Conservation (phyloP, 306 rosid species). For the Fragaria nilgerrensis region DNA sequence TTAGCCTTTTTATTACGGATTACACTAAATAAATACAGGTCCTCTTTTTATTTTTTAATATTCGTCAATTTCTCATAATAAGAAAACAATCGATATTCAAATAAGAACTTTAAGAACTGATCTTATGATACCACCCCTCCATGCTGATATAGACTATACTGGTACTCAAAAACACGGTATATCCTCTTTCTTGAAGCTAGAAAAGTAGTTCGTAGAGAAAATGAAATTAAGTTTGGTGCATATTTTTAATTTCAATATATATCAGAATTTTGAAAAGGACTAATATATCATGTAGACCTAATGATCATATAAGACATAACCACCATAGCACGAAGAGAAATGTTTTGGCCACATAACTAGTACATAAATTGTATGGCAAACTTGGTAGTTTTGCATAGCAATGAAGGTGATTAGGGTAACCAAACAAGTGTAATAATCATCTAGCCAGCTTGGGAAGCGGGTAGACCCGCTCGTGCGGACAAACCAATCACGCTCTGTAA, state of each 20-base stretch:
- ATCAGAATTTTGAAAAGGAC: not conserved
- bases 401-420: slow-evolving; percentile 21
- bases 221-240: too few relatives aligned
- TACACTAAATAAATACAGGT: too few relatives aligned
- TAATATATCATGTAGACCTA: not conserved
- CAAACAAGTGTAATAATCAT: slow-evolving; percentile 25
- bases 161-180: not conserved
- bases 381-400: slow-evolving; percentile 16
- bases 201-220: too few relatives aligned
- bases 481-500: slow-evolving; percentile 44
- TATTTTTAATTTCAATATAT: too few relatives aligned
- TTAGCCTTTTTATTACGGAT: too few relatives aligned
- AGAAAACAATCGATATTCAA: too few relatives aligned
- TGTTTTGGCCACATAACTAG: not conserved
- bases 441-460: slow-evolving; percentile 39
- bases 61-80: too few relatives aligned
- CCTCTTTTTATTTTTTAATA: too few relatives aligned
- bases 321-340: too few relatives aligned
- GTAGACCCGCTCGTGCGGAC: slow-evolving; percentile 77
- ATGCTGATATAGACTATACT: not conserved
- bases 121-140: not conserved
- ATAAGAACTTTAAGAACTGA: too few relatives aligned
- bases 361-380: slow-evolving; percentile 15
- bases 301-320: not conserved
- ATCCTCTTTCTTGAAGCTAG: not conserved